Base-by-base conservation (phyloP, 139 green algal genomes). In the Nannochloris sp. region DNA sequence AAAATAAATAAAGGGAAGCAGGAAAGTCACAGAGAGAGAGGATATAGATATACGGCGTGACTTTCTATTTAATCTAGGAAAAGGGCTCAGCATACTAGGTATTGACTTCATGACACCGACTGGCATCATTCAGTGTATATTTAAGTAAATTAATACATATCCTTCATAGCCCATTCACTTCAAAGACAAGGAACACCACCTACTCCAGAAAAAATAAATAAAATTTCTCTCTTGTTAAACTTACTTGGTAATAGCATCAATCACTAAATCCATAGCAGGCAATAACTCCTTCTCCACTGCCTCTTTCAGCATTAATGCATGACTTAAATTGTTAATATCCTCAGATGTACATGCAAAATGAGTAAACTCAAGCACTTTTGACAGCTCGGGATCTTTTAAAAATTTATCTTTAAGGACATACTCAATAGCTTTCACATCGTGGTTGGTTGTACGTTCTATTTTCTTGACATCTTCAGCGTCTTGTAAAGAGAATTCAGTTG, bases 291-390 rank as follows among this genome's bases (percentile, higher is more conserved):
- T 24, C 6, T 82, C n/a, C 15, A 96, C 32, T 2, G 87, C 93
- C 51, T 96, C 86, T 29, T 85, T 74, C 38, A 99, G 86, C 90
- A 97, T 97, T 25, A 99, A 79, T 1, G 85, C 93, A 73, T 99
- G 93, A 30, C 78, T 81, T 31, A 99, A 80, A 82, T 99, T 99
- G 87, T 99, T 99, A 85, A 99, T 97, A 81, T 99, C 95, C 81
- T 97, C 83, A 48, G 60, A 82, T 53, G 95, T 99, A 87, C 92
- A 98, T 4, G 91, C 94, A 84, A 99, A 99, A 85, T 99, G 95
- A 2, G 88, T 92, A 74, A 99, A 99, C 82, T 99, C 94, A 55
- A 93, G 59, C 42, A 94, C 81, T 69, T 77, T 74, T 7, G 69
- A 65, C 39, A 95, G 73, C 80, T 94, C 84, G 2, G 59, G 42